Evolutionary conservation across 306 rosid species (phyloP).

Genomic region (Ochetophila trinervis): DNA sequence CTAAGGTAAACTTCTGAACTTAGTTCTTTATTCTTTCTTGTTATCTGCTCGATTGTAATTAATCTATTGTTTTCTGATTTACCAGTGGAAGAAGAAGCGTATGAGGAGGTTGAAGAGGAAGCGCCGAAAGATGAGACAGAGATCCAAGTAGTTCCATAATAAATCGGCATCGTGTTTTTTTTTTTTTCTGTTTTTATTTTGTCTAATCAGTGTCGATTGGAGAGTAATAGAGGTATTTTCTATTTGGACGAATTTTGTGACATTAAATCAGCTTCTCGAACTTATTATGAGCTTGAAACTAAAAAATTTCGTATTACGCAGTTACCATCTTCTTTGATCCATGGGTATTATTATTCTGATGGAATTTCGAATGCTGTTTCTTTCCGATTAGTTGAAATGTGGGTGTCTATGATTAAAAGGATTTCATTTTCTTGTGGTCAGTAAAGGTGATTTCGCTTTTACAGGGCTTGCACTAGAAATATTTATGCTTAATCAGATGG

Average conservation of each 20-base stretch:
- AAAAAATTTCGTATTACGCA: too few species aligned
- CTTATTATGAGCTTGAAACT: background rate
- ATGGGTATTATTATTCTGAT: too few species aligned
- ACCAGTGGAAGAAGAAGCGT: constrained; percentile 94
- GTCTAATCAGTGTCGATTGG: constrained; percentile 16
- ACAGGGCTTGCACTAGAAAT: too few species aligned
- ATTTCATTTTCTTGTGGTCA: too few species aligned
- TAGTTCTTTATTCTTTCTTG: background rate
- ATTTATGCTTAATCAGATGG: too few species aligned
- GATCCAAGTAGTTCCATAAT: constrained; percentile 61
- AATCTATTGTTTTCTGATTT: background rate
- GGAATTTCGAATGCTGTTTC: too few species aligned
- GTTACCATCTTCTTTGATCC: too few species aligned
- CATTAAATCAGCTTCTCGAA: constrained; percentile 5
- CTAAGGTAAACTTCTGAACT: constrained; percentile 38
- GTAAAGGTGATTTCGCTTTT: too few species aligned
- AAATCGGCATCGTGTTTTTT: constrained; percentile 3
- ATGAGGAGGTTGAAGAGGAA: constrained; percentile 86
- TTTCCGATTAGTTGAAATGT: too few species aligned
- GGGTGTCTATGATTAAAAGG: too few species aligned
- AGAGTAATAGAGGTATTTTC: constrained; percentile 15
- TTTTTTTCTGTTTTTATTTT: background rate
- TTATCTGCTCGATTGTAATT: background rate
- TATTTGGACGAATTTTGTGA: constrained; percentile 26
- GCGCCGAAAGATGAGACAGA: constrained; percentile 94